phyloP scores from a whole-genome alignment of 163 green algal genomes.

The Chlorella variabilis region DNA sequence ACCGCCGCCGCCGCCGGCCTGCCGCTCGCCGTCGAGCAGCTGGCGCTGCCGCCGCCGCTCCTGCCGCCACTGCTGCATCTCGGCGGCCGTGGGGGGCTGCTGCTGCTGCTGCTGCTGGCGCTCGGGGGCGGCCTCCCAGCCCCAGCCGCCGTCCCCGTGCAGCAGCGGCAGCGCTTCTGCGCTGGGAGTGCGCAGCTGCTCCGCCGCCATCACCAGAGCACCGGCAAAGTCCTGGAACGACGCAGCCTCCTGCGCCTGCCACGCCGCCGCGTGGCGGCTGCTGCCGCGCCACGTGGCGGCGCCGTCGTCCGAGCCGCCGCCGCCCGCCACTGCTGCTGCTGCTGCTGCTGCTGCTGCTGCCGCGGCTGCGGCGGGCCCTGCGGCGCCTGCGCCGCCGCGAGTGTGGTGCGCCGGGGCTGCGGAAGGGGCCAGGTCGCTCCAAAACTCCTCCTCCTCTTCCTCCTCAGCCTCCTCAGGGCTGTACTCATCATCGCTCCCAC shows the following conservation, averaged over 20 bases:
- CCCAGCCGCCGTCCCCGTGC: too few relatives aligned
- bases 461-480: not conserved
- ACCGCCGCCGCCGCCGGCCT: not conserved
- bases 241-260: not conserved
- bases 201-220: not conserved
- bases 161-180: not conserved
- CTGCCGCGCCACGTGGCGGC: slow-evolving; percentile 9
- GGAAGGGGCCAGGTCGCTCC: not conserved
- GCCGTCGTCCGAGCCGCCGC: not conserved
- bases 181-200: slow-evolving; percentile 17
- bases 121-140: not conserved
- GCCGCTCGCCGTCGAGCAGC: not conserved
- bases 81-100: not conserved
- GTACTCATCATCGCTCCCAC: not conserved
- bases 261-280: not conserved
- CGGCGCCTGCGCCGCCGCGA: not conserved
- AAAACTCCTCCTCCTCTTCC: not conserved
- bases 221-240: slow-evolving; percentile 22
- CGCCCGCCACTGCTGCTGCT: not conserved
- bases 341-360: not conserved
- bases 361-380: not conserved
- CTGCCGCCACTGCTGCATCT: slow-evolving; percentile 29
- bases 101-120: not conserved
- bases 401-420: not conserved
- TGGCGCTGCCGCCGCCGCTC: not conserved